phyloP scores from a whole-genome alignment of 805 yeast species.

The Pichia membranifaciens region DNA sequence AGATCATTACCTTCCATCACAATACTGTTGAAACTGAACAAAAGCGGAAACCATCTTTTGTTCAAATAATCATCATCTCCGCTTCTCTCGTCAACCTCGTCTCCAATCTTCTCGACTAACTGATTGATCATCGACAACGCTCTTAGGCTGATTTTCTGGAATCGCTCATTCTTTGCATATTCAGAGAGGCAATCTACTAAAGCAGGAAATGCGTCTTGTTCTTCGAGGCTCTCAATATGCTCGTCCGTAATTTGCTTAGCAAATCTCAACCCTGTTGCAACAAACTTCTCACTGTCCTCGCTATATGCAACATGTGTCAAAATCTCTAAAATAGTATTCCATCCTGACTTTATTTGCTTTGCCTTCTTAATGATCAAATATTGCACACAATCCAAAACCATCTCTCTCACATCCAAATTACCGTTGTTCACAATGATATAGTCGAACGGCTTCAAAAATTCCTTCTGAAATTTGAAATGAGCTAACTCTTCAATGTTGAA shows the following conservation, averaged over 20 bases:
- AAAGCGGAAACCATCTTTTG: constrained; percentile 80
- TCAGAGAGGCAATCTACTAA: constrained; percentile 72
- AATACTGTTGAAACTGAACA: constrained; percentile 78
- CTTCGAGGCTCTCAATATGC: constrained; percentile 55
- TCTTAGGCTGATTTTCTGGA: constrained; percentile 74
- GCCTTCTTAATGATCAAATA: constrained; percentile 80
- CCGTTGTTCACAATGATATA: constrained; percentile 65
- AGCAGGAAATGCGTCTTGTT: constrained; percentile 63
- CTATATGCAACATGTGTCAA: constrained; percentile 63
- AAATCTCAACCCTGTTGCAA: constrained; percentile 57
- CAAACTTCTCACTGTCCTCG: constrained; percentile 51
- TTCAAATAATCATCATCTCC: constrained; percentile 36
- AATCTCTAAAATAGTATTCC: constrained; percentile 83
- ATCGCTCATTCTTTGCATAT: constrained; percentile 76
- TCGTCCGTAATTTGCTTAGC: constrained; percentile 56
- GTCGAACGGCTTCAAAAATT: constrained; percentile 86
- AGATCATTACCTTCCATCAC: constrained; percentile 91
- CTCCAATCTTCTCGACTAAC: constrained; percentile 55
- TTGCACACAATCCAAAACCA: constrained; percentile 84
- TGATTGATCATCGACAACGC: constrained; percentile 68
- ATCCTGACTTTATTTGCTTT: constrained; percentile 77
- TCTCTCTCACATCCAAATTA: constrained; percentile 68
- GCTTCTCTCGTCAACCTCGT: constrained; percentile 26
- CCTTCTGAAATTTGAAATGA: constrained; percentile 92
- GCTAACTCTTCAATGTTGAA: constrained; percentile 90